Evolutionary conservation across 2,329 filamentous ascomycete genomes (phyloP).

Genomic region (Eutypella sp.): DNA sequence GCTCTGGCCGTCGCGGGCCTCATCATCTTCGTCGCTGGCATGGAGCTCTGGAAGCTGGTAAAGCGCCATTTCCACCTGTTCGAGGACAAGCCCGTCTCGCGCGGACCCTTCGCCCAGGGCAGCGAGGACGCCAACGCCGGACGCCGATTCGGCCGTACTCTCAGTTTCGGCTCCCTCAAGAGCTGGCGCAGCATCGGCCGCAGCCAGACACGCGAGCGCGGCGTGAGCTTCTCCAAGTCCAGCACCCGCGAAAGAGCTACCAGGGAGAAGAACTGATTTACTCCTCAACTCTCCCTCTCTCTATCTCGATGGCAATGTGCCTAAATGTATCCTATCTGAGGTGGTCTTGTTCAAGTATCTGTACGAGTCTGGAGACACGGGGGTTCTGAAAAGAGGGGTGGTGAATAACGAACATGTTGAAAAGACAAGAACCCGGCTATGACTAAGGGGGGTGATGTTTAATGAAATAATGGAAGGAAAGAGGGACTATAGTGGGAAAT

Average conservation of each 20-base stretch:
- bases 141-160: constrained; percentile 40
- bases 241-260: constrained; percentile 15
- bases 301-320: too few relatives aligned
- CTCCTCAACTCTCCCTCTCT: too few relatives aligned
- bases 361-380: too few relatives aligned
- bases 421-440: too few relatives aligned
- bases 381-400: too few relatives aligned
- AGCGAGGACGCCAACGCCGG: constrained; percentile 39
- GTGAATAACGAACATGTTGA: too few relatives aligned
- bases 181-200: constrained; percentile 32
- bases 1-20: constrained; percentile 60
- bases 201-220: constrained; percentile 16
- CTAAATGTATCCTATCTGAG: too few relatives aligned
- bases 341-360: too few relatives aligned
- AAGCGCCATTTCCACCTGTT: constrained; percentile 56
- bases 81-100: constrained; percentile 45
- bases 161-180: constrained; percentile 48
- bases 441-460: too few relatives aligned
- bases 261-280: neutral
- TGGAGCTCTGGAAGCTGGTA: constrained; percentile 67
- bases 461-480: too few relatives aligned
- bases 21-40: constrained; percentile 58
- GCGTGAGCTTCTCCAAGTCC: constrained; percentile 10
- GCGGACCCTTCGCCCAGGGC: constrained; percentile 49
- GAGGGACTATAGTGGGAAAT: too few relatives aligned